Evolutionary conservation across 768 basidiomycete species (phyloP), one percentile per base, ranked within the genome.

Genomic region (Boletellus ananiceps): DNA sequence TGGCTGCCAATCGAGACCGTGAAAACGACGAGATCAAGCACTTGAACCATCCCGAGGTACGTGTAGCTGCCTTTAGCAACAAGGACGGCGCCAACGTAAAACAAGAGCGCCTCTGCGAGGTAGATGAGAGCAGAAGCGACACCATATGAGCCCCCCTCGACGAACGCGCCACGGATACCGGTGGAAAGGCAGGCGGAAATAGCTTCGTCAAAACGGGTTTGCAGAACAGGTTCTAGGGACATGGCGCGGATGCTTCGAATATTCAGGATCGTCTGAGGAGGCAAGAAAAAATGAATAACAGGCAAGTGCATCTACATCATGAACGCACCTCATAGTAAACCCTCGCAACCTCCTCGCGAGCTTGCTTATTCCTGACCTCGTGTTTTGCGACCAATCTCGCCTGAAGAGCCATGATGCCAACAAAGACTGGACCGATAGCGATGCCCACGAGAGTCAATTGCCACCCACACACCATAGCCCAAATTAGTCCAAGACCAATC

Each of bases 391-490:
- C 80, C 41, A 93, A 65, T n/a, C 74, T 69, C 1, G 86, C 81
- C 70, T 94, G 92, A 14, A 85, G 57, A 5, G 82, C 76, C 80
- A 93, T 89, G 9, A 80, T 75, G 9, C 78, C 67, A 2, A 81
- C 84, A 60, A 96, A 95, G 11, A 94, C 77, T 0, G 93, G 94
- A 0, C 81, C 90, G 39, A 97, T 79, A 2, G 86, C 92, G 25
- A 97, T 69, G 0, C 93, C 94, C 2, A 88, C 89, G 15, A 98
- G 77, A 0, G 93, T 95, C 57, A 98, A 73, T 69, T 96, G 84
- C 96, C 95, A 99, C 0, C 92, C 91, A 27, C 78, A 71, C 2
- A 80, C 76, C 65, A 97, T 74, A 0, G 94, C 94, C 95, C 96
- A 99, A 15, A 88, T 63, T 16, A 98, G 67, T 8, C 93, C 94